Evolutionary conservation across 2,329 filamentous ascomycete species (phyloP).

Genomic region (Phialophora expanda): DNA sequence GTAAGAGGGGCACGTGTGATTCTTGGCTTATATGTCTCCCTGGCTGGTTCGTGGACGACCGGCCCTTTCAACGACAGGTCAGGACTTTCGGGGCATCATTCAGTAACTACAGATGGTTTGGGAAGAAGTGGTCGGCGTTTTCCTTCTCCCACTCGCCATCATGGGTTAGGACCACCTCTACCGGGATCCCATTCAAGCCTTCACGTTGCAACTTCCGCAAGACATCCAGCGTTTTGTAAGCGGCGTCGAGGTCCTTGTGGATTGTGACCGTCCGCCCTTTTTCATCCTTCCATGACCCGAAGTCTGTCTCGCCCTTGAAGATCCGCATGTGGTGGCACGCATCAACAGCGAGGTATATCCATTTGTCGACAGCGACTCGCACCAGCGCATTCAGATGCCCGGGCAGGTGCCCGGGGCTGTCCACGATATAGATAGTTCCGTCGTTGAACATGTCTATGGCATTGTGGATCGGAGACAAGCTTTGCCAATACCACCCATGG

Average conservation of each 20-base stretch:
- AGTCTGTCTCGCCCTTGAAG: slow-evolving; percentile 57
- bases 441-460: slow-evolving; percentile 50
- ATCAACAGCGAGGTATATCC: slow-evolving; percentile 60
- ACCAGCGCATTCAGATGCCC: slow-evolving; percentile 42
- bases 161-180: slow-evolving; percentile 32
- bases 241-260: slow-evolving; percentile 54
- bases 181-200: slow-evolving; percentile 15
- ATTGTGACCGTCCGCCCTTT: slow-evolving; percentile 55
- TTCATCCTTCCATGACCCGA: slow-evolving; percentile 57
- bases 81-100: background rate
- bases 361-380: slow-evolving; percentile 45
- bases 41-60: background rate
- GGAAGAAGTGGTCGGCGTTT: slow-evolving; percentile 26
- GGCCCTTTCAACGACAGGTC: background rate
- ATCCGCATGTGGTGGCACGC: slow-evolving; percentile 60
- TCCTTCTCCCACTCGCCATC: slow-evolving; percentile 29
- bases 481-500: slow-evolving; percentile 47
- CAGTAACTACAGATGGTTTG: slow-evolving; percentile 15
- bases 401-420: slow-evolving; percentile 41
- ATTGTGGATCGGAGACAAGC: slow-evolving; percentile 51
- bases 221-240: slow-evolving; percentile 50
- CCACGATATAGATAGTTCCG: slow-evolving; percentile 39
- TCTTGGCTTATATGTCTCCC: background rate
- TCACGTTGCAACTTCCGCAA: slow-evolving; percentile 40
- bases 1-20: background rate